Evolutionary conservation across 169 alveolate species (phyloP), one percentile per base, ranked within the genome.

Genomic region (Cardiosporidium cionae): DNA sequence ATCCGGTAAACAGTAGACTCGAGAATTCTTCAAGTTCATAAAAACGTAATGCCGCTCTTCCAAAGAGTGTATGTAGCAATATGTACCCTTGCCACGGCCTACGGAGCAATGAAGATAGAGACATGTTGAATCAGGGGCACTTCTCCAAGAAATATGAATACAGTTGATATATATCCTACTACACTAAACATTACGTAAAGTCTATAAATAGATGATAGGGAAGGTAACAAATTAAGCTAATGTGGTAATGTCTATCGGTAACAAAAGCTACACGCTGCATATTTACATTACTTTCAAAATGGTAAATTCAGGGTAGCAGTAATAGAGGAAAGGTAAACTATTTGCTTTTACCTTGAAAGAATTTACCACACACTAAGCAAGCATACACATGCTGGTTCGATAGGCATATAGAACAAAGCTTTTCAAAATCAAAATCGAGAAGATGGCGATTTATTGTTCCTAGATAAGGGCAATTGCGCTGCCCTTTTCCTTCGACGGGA

Each of bases 371-470:
- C 35, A 95, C 95, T 73, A 96, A 92, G 82, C 99, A 96, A 52
- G 98, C 96, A 86, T 97, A 97, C 68, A 95, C 96, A 85, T 96
- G 97, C 52, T 92, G 87, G 73, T 94, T 95, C 31, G 96, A 89
- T 72, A 96, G 92, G 33, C 97, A 91, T 53, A 96, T 90, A 28
- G 98, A 92, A 86, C 99, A 97, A 62, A 96, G 84, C 79, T 96
- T 96, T 79, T 97, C 99, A 76, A 94, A 95, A 79, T 97, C 99
- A 74, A 97, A 97, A 87, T 97, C 99, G 67, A 97, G 86, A 72
- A 96, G 81, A 71, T 92, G 94, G 80, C 98, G 79, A 70, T 96
- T 93, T 9, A 97, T 93, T 2, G 98, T 94, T 22, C 96, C 93
- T 44, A 97, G 72, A 71, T 94, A 96, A 4, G 99, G 99, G 76